Evolutionary conservation across 306 rosid species (phyloP).

Genomic region (Vigna trinervia): DNA sequence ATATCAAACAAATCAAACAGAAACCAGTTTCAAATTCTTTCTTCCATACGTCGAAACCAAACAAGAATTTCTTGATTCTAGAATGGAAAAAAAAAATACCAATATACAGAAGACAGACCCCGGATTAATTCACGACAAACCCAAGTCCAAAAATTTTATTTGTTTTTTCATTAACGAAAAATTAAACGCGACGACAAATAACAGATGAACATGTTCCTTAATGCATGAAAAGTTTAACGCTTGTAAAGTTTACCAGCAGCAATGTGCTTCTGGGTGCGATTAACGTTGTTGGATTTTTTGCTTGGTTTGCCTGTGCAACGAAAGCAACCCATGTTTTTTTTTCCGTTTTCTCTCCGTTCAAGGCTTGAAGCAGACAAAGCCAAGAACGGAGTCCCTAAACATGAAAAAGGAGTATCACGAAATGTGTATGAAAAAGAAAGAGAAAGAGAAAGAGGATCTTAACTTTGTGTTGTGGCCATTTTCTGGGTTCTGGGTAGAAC

Average conservation of each 20-base stretch:
- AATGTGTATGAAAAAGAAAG: conserved; percentile 34
- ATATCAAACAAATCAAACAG: background rate
- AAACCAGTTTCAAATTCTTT: conserved; percentile 1
- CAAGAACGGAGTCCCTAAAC: conserved; percentile 31
- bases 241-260: conserved; percentile 48
- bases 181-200: conserved; percentile 23
- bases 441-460: conserved; percentile 4
- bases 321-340: conserved; percentile 84
- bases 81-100: conserved; percentile 12
- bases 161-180: background rate
- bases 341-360: conserved; percentile 36
- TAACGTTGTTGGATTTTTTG: conserved; percentile 41
- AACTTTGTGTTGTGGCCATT: background rate
- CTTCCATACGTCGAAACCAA: conserved; percentile 23
- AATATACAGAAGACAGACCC: conserved; percentile 7
- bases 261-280: conserved; percentile 39
- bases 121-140: conserved; percentile 32
- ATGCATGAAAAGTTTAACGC: conserved; percentile 12
- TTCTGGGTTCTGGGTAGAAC: conserved; percentile 24
- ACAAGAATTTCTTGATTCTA: background rate
- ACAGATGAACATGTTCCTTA: background rate
- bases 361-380: conserved; percentile 41
- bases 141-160: conserved; percentile 23
- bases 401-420: conserved; percentile 33
- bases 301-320: conserved; percentile 57